These are phyloP conservation scores for Brachypodium distachyon DNA, from an alignment of 202 grass and related monocot genomes.

Conservation along the genomic window DNA sequence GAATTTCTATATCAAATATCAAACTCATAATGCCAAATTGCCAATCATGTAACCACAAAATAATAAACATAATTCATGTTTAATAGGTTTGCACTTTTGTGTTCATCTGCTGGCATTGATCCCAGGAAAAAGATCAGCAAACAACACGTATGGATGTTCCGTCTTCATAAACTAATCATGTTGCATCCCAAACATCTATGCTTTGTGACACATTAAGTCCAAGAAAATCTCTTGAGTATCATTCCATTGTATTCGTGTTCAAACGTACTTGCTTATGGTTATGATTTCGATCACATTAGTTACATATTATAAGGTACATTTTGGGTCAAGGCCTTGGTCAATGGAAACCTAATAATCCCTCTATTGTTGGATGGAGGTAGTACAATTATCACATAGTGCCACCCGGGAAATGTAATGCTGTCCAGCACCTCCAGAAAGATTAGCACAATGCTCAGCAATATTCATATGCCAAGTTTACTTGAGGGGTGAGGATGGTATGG, in stretches of 20 bases:
- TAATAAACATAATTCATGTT: background rate
- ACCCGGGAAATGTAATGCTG: background rate
- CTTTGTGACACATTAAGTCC: background rate
- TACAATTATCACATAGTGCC: no score
- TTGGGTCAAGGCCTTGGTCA: no score
- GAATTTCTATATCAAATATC: background rate
- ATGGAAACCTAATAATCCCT: no score
- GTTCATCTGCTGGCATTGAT: background rate
- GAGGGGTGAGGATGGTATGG: background rate
- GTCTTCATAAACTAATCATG: background rate
- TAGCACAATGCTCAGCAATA: background rate
- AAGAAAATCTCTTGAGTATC: background rate
- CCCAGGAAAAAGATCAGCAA: background rate
- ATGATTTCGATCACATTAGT: no score
- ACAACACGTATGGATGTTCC: background rate
- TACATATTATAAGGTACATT: no score
- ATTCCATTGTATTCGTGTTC: no score
- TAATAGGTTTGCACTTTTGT: background rate
- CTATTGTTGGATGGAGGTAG: no score
- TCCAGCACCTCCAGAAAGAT: background rate
- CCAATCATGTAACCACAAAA: background rate
- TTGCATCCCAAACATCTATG: background rate
- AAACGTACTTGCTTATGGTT: no score
- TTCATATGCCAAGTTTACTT: background rate
- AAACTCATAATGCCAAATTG: background rate